Percentiles rank a stretch among this genome's conserved stretches.
These are phyloP conservation scores for Phytophthora uliginosa DNA, from an alignment of 352 stramenopile genomes.

Conservation along the genomic window DNA sequence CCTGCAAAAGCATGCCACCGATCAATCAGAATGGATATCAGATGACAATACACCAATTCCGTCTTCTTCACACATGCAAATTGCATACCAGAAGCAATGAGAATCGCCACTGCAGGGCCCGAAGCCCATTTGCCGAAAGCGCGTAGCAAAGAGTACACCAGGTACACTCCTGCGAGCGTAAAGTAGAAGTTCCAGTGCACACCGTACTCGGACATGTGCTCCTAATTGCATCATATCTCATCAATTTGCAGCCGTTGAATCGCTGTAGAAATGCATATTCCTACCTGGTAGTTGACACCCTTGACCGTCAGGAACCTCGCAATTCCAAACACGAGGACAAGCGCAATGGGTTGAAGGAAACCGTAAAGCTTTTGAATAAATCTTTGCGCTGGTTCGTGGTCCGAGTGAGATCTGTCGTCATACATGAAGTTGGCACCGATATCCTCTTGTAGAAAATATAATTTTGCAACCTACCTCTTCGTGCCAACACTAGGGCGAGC, in stretches of 20 bases:
- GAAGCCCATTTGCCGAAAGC: slow-evolving; percentile 58
- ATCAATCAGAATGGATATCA: background rate
- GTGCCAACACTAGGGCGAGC: slow-evolving; percentile 37
- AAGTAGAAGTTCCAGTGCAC: slow-evolving; percentile 99
- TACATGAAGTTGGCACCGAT: background rate
- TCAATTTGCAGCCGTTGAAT: background rate
- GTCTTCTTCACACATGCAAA: background rate
- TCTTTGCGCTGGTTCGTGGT: slow-evolving; percentile 10
- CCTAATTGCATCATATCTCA: slow-evolving; percentile 42
- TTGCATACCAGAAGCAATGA: slow-evolving; percentile 51
- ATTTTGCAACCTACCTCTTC: slow-evolving; percentile 23
- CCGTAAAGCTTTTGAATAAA: slow-evolving; percentile 48
- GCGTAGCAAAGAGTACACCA: slow-evolving; percentile 72
- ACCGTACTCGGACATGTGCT: slow-evolving; percentile 99
- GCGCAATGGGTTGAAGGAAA: slow-evolving; percentile 77
- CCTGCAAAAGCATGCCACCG: slow-evolving; percentile 26
- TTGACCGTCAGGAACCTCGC: slow-evolving; percentile 85
- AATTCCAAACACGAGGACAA: slow-evolving; percentile 75
- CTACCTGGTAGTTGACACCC: slow-evolving; percentile 88
- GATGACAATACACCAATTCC: background rate
- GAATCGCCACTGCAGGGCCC: slow-evolving; percentile 49
- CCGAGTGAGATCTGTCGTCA: slow-evolving; percentile 17
- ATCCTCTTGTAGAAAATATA: background rate
- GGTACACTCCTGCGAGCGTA: slow-evolving; percentile 91
- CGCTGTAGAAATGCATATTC: background rate